A percentile compares a stretch with the other conserved stretches of the same genome.
phyloP scores from a whole-genome alignment of 2,329 filamentous ascomycete genomes.

The Ceratocystiopsis brevicomis region DNA sequence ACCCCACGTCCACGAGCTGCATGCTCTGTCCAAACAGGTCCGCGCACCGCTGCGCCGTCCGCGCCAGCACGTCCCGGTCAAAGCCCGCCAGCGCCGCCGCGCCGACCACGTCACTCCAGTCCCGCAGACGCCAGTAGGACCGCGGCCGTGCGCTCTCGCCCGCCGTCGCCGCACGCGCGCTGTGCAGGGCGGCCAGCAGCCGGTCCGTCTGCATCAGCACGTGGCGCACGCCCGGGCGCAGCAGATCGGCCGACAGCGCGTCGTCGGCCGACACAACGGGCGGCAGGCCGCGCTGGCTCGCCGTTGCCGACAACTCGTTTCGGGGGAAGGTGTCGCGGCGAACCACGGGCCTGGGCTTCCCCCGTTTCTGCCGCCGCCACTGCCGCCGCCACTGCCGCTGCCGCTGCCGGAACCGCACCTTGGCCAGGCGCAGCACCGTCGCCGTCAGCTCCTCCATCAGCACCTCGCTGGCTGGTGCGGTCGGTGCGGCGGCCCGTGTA shows the following conservation, averaged over 20 bases:
- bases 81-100: constrained; percentile 61
- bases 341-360: too few species aligned
- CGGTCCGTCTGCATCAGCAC: constrained; percentile 51
- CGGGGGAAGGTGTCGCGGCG: too few species aligned
- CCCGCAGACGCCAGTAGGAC: constrained; percentile 30
- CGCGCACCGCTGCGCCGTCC: constrained; percentile 56
- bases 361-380: not conserved
- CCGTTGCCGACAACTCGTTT: too few species aligned
- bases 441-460: constrained; percentile 56
- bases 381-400: not conserved
- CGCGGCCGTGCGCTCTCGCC: not conserved
- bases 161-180: constrained; percentile 31
- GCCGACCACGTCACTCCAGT: constrained; percentile 76
- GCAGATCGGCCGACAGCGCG: constrained; percentile 40
- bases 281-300: not conserved
- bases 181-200: constrained; percentile 52
- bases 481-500: too few species aligned
- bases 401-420: constrained; percentile 33
- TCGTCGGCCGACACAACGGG: constrained; percentile 51
- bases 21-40: constrained; percentile 57
- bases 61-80: constrained; percentile 40
- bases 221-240: constrained; percentile 51
- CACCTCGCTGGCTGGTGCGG: not conserved
- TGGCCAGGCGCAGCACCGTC: constrained; percentile 45
- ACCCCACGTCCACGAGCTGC: constrained; percentile 25